Evolutionary conservation across 176 grass and related monocot species (phyloP).

Genomic region (Chloris gayana): DNA sequence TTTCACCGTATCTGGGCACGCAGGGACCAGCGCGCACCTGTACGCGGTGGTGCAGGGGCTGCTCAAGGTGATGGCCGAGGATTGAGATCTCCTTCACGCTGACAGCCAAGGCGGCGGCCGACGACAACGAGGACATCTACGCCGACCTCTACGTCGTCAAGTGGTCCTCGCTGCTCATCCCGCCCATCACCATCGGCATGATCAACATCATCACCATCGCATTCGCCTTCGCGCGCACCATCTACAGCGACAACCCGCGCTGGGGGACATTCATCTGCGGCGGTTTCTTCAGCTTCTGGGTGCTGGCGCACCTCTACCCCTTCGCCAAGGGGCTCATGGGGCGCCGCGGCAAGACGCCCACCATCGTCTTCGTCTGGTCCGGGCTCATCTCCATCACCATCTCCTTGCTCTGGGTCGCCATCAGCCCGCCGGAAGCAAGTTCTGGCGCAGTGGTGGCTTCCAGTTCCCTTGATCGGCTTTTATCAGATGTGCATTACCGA

Average conservation of each 20-base stretch:
- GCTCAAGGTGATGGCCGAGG: conserved; percentile 79
- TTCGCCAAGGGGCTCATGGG: conserved; percentile 94
- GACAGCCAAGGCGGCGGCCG: conserved; percentile 66
- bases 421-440: conserved; percentile 61
- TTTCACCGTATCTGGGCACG: no score
- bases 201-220: conserved; percentile 88
- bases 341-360: conserved; percentile 78
- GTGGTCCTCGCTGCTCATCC: conserved; percentile 83
- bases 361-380: conserved; percentile 89
- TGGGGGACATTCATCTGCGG: conserved; percentile 89
- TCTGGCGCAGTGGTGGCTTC: conserved; percentile 36
- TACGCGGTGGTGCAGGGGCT: conserved; percentile 78
- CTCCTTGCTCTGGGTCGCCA: conserved; percentile 78
- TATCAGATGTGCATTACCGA: not conserved
- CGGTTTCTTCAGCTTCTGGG: conserved; percentile 90
- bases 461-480: conserved; percentile 66
- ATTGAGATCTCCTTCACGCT: conserved; percentile 94
- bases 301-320: conserved; percentile 75
- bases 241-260: conserved; percentile 63
- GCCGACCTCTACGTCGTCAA: conserved; percentile 84
- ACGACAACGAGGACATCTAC: conserved; percentile 77
- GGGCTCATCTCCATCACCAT: conserved; percentile 79
- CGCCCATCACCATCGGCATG: conserved; percentile 87
- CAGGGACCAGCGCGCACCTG: conserved; percentile 70
- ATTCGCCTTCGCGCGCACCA: conserved; percentile 71